Evolutionary conservation across 768 basidiomycete species (phyloP), one percentile per base, ranked within the genome.

Genomic region (Lyophyllum decastes): DNA sequence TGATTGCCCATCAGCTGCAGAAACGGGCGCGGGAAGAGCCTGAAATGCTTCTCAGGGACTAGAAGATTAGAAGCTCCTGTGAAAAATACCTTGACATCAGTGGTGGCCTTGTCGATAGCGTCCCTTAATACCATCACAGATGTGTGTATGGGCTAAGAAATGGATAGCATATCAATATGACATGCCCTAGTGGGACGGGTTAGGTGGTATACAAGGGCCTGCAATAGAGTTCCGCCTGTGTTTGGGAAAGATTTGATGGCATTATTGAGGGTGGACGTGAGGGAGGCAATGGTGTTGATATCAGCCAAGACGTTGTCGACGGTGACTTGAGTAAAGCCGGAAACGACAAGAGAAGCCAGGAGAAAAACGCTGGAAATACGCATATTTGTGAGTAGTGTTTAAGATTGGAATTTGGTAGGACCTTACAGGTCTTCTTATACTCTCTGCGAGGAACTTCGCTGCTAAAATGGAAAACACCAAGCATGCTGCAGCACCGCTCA

Each of bases 81-180:
- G 2, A 5, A 17, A 41, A 66, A 7, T 34, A 71, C 72, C 25
- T 60, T 59, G 8, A 66, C 65, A 45, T 74, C 75, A 16, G 62
- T 53, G 4, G 72, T 71, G 2, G 64, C 67, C 12, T 57, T 58
- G 49, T 69, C 61, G n/a, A 74, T 38, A 4, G 68, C 34, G n/a
- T 54, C 60, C 7, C 50, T 55, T 8, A 72, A 53, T 40, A 34
- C 60, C 2, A 49, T 60, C 2, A 72, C 68, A 50, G 58, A 61
- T 6, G 56, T 70, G 63, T 75, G 75, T 57, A 76, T 70, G 2
- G 59, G 48, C 75, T 76, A 24, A 21, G n/a, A n/a, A 14, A 17
- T 8, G 45, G 8, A 14, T n/a, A 10, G 10, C 26, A 25, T 38
- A 43, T 8, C 11, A 12, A 38, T 38, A 17, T 6, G 2, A 17